Evolutionary conservation across 148 eudicot genomes (phyloP).

Genomic region (Diospyros kaki): DNA sequence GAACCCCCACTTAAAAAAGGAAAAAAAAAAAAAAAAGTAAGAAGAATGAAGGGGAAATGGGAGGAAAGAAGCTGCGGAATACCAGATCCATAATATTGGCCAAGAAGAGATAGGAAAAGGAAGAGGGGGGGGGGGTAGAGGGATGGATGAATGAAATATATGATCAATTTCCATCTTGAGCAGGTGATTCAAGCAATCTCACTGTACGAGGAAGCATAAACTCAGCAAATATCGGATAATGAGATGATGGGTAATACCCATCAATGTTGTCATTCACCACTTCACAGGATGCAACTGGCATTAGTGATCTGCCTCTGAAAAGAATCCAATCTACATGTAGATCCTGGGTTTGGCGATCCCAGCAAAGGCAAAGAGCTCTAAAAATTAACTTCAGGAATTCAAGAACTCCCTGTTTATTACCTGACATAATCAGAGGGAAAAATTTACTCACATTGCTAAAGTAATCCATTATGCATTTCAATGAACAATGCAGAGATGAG

Average conservation of each 20-base stretch:
- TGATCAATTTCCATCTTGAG: constrained; percentile 36
- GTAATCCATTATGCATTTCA: background rate
- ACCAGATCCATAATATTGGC: background rate
- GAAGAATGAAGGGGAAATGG: background rate
- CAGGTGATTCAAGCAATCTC: constrained; percentile 59
- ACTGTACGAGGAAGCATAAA: constrained; percentile 93
- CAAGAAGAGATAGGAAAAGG: background rate
- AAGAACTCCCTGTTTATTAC: constrained; percentile 83
- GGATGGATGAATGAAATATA: background rate
- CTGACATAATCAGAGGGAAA: constrained; percentile 30
- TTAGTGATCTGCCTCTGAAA: constrained; percentile 77
- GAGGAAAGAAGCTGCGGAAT: background rate
- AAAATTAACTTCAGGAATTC: constrained; percentile 88
- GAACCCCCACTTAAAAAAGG: no score
- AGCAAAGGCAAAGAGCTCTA: constrained; percentile 95
- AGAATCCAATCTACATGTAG: constrained; percentile 93
- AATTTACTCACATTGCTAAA: background rate
- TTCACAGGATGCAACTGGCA: constrained; percentile 72
- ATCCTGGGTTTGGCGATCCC: constrained; percentile 99
- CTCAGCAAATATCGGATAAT: constrained; percentile 85
- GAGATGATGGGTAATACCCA: constrained; percentile 89
- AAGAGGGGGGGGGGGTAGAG: background rate
- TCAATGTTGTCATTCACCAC: constrained; percentile 83
- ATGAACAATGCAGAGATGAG: background rate
- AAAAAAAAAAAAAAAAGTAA: background rate